Base-by-base conservation (phyloP, 768 basidiomycete genomes). In the Pulveroboletus sp. region DNA sequence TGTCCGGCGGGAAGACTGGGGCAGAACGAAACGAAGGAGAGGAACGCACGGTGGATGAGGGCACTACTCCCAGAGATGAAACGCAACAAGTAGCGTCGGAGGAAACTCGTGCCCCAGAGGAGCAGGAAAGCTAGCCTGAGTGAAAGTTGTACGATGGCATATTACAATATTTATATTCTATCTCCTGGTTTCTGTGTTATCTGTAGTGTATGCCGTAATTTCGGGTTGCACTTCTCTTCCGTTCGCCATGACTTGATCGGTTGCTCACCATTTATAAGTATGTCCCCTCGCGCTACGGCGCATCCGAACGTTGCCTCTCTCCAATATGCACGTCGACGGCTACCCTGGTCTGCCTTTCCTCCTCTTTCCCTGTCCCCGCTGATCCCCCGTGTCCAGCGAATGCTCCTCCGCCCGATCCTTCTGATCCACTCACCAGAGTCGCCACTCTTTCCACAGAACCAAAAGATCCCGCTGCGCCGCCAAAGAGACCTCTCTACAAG, bases 401-500 rank as follows among this genome's bases (percentile, higher is more conserved):
- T 29, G 27, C 8, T 7, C 11, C 34, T 35, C 34, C 34, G 11
- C 17, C 19, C 36, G 19, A 20, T 37, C 20, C 36, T 7, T 21
- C 17, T 16, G 35, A 36, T 20, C 19, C 35, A 13, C 9, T 27
- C 19, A 29, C 25, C 23, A 38, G 19, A 5, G 16, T 16, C 20
- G 20, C 35, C 20, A 31, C 32, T 21, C 13, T n/a, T 2, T 24
- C n/a, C 44, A 11, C 42, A 49, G 16, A 37, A 20, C 11, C 31
- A 29, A 29, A 29, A 11, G 36, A 12, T 4, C 36, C 5, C 3
- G 19, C 51, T 19, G 29, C 31, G 12, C 39, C 56, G 11, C 50
- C 43, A 8, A 56, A 52, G 47, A 60, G 59, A 25, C 81, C 80
- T 13, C 74, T 85, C 47, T 85, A 82, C 70, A 84, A 79, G 62